Evolutionary conservation across 495 filamentous ascomycete species (phyloP), one percentile per base, ranked within the genome.

Genomic region (Neurospora hispaniola): DNA sequence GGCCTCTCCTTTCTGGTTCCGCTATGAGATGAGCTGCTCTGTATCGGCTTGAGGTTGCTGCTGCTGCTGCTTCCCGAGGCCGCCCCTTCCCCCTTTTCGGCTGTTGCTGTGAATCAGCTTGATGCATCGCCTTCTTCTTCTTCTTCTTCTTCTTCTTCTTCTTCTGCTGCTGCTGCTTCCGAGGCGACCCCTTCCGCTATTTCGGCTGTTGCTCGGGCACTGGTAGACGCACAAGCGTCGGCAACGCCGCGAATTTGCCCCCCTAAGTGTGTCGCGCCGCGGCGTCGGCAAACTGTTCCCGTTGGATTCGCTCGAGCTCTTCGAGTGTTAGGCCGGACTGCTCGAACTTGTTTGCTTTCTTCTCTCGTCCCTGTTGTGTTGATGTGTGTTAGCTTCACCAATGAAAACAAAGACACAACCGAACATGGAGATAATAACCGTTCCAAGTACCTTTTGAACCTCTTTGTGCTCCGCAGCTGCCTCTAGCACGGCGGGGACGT

Each of bases 321-420:
- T 96, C 96, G 80, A 97, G 88, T 0, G 91, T 91, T 81, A 98
- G 80, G 5, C 96, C 96, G 79, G 93, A 97, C 79, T 93, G 90
- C 78, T 97, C 96, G 82, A 98, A 92, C 83, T 98, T 98, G 82
- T 93, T 96, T 74, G 94, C 90, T 79, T 97, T 97, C 87, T 97
- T 97, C 85, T 99, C 96, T 39, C 96, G 91, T 6, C 90, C 92
- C 95, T 99, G 74, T 71, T 99, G 74, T 71, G 71, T 70, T 35
- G 42, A 69, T 66, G 20, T 38, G 42, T 43, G 71, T 80, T 73
- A 78, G 68, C 41, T 70, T 54, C n/a, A 31, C 59, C 5, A 66
- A 69, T 6, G 8, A 35, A 14, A 12, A 70, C 11, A 71, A 40
- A 18, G 40, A 54, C 10, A 59, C 48, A 59, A 27, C 23, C 11